Conservation (phyloP, 176 grass and related monocot species). For the Bothriochloa decipiens region DNA sequence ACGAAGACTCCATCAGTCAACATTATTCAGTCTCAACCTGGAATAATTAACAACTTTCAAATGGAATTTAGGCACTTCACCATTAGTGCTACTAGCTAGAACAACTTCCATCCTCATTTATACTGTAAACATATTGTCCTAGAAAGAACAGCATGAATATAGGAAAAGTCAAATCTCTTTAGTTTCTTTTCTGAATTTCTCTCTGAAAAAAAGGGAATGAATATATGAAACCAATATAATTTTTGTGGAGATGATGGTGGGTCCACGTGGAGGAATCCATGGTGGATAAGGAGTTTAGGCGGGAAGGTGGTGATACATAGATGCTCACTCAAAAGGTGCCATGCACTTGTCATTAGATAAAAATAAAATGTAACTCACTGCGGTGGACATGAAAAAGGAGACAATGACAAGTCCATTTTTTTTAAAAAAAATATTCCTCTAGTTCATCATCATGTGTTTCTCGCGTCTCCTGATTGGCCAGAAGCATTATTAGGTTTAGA, state of each 20-base stretch:
- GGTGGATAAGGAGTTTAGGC: conserved; percentile 63
- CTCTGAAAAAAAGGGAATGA: neutral
- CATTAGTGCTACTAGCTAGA: conserved; percentile 22
- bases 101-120: neutral
- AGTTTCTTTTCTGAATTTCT: neutral
- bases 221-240: conserved; percentile 10
- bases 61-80: conserved; percentile 34
- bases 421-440: neutral
- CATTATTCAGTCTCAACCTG: conserved; percentile 11
- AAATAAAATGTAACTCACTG: conserved; percentile 41
- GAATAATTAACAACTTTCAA: neutral
- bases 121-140: neutral
- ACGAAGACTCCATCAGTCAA: conserved; percentile 35
- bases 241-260: conserved; percentile 7
- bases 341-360: conserved; percentile 27
- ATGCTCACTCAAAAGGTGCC: conserved; percentile 62
- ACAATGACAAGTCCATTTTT: neutral
- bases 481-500: conserved; percentile 30
- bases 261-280: conserved; percentile 44
- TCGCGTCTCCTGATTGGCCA: conserved; percentile 7
- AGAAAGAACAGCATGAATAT: neutral
- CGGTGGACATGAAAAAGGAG: conserved; percentile 39
- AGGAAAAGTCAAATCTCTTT: neutral
- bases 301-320: conserved; percentile 39
- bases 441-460: conserved; percentile 16